A percentile compares a stretch with the other conserved stretches of the same genome.
Evolutionary conservation across 108 stramenopile genomes (phyloP).

Genomic region (Fragilariopsis cylindrus): DNA sequence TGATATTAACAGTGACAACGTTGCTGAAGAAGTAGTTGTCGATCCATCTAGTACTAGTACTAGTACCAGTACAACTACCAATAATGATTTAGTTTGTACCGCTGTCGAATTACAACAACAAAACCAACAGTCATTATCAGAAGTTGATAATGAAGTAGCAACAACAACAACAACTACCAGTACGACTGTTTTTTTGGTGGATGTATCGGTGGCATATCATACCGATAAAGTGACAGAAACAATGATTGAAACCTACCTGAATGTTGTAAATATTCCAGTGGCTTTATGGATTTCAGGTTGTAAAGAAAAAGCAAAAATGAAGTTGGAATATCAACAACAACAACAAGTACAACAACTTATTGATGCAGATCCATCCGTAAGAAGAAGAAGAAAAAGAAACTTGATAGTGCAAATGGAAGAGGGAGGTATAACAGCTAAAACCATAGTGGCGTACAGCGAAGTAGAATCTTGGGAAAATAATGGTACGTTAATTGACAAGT

Average conservation of each 20-base stretch:
- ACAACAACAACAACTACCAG: not conserved
- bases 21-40: not conserved
- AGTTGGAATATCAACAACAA: not conserved
- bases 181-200: not conserved
- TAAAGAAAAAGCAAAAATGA: not conserved
- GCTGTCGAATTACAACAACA: not conserved
- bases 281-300: constrained; percentile 1
- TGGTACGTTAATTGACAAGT: not conserved
- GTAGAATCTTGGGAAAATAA: not conserved
- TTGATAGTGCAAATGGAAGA: not conserved
- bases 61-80: too few relatives aligned
- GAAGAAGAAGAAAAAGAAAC: too few relatives aligned
- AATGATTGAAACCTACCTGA: not conserved
- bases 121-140: not conserved
- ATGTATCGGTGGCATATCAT: not conserved
- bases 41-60: too few relatives aligned
- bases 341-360: too few relatives aligned
- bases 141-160: not conserved
- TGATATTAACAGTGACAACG: not conserved
- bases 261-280: not conserved
- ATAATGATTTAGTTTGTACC: not conserved
- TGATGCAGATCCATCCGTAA: too few relatives aligned
- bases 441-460: not conserved
- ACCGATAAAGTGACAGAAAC: not conserved
- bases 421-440: not conserved